phyloP scores from a whole-genome alignment of 1,284 basidiomycete species.

The Naganishia cerealis region DNA sequence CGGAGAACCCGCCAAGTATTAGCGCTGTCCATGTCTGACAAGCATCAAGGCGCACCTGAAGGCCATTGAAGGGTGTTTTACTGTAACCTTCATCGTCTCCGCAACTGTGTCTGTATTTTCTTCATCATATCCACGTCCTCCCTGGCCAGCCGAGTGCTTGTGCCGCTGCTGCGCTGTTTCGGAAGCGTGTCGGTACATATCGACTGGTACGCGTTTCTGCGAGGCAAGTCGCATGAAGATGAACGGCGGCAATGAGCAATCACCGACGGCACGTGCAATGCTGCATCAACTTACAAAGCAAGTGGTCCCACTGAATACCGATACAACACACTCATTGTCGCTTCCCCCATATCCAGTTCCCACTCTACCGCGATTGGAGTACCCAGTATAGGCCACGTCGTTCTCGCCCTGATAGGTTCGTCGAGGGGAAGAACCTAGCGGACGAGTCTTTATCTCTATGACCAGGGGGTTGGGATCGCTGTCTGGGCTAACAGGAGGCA shows the following conservation, averaged over 20 bases:
- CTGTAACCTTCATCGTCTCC: conserved; percentile 18
- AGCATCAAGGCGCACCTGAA: neutral
- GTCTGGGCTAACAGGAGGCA: neutral
- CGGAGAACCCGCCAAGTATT: neutral
- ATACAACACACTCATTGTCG: neutral
- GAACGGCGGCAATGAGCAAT: neutral
- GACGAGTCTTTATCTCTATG: neutral
- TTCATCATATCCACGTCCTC: neutral
- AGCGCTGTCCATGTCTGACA: neutral
- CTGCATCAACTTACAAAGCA: conserved; percentile 6
- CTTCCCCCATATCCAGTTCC: neutral
- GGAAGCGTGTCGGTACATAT: conserved; percentile 5
- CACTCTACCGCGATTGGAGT: neutral
- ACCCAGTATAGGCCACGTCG: neutral
- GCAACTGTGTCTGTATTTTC: neutral
- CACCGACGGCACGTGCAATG: neutral
- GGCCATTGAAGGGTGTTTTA: conserved; percentile 8
- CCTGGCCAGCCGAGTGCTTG: neutral
- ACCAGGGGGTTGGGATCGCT: neutral
- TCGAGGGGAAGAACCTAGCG: neutral
- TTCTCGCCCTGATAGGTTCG: neutral
- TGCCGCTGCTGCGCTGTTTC: neutral
- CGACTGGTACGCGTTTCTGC: neutral
- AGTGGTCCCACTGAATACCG: neutral
- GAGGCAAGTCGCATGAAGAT: neutral